Conservation (phyloP, 495 filamentous ascomycete species). For the Aspergillus sparsus region DNA sequence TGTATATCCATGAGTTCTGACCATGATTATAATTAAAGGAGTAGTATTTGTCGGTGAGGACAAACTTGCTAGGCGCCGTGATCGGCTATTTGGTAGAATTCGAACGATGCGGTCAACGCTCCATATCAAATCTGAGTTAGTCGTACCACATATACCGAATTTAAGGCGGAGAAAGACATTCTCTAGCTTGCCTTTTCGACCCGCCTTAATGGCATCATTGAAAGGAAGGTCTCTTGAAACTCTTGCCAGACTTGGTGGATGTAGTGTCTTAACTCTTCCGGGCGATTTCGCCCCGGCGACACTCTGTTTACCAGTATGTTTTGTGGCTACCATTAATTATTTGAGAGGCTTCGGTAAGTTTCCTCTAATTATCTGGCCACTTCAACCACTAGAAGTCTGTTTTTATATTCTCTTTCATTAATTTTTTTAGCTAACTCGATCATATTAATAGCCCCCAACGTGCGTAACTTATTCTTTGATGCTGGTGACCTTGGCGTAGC, state of each 20-base stretch:
- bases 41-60: not conserved
- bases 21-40: constrained; percentile 6
- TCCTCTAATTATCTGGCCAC: not conserved
- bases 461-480: constrained; percentile 37
- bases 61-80: constrained; percentile 21
- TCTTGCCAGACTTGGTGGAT: constrained; percentile 72
- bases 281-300: constrained; percentile 62
- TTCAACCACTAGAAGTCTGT: too few species aligned
- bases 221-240: constrained; percentile 63
- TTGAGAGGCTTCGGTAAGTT: constrained; percentile 65
- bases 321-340: constrained; percentile 69
- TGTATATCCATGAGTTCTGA: not conserved
- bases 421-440: constrained; percentile 1
- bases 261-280: constrained; percentile 67
- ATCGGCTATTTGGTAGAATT: constrained; percentile 32
- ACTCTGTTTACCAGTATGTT: constrained; percentile 69
- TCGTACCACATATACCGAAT: constrained; percentile 52
- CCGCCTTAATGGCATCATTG: constrained; percentile 54
- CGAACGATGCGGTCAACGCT: constrained; percentile 39
- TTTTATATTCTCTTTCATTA: not conserved
- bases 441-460: constrained; percentile 22
- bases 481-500: constrained; percentile 36
- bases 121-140: constrained; percentile 37
- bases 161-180: constrained; percentile 49
- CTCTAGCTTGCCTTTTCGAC: constrained; percentile 29